Evolutionary conservation across 495 filamentous ascomycete species (phyloP).

Genomic region (Daldinia bambusicola): DNA sequence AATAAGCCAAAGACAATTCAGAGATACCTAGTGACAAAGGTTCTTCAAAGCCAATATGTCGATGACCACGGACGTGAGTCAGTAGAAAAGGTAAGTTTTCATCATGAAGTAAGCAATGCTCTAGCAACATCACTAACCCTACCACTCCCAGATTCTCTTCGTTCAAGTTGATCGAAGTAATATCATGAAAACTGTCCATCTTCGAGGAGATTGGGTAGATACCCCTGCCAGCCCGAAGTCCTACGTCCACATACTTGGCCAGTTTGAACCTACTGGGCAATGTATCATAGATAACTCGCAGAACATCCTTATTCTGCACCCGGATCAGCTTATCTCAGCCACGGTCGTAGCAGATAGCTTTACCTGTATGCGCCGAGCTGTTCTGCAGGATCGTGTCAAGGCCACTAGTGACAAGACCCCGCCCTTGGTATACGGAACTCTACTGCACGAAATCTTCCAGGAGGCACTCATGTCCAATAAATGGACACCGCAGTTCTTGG

Average conservation of each 20-base stretch:
- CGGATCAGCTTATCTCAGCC: conserved; percentile 93
- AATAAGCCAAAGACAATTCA: conserved; percentile 77
- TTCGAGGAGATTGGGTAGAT: conserved; percentile 86
- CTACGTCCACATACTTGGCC: conserved; percentile 86
- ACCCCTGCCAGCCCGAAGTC: conserved; percentile 77
- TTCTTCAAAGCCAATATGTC: conserved; percentile 72
- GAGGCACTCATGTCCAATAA: conserved; percentile 83
- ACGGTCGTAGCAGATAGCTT: conserved; percentile 95
- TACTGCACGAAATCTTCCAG: conserved; percentile 95
- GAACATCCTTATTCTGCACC: conserved; percentile 92
- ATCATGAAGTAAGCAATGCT: not conserved
- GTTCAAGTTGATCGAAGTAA: conserved; percentile 79
- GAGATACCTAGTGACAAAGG: conserved; percentile 79
- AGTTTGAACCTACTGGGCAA: conserved; percentile 72
- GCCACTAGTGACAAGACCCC: conserved; percentile 79
- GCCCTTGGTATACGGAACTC: conserved; percentile 85
- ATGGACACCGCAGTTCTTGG: conserved; percentile 78
- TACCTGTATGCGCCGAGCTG: conserved; percentile 84
- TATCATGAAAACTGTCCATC: conserved; percentile 70
- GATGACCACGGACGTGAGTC: conserved; percentile 67
- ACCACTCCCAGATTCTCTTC: conserved; percentile 68
- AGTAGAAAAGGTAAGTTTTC: conserved; percentile 73
- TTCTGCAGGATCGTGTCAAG: conserved; percentile 93
- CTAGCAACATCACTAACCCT: conserved; percentile 34
- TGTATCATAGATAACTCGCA: conserved; percentile 78